A percentile compares a stretch with the other conserved stretches of the same genome.
Evolutionary conservation across 768 basidiomycete genomes (phyloP).

Genomic region (Mycena filopes): DNA sequence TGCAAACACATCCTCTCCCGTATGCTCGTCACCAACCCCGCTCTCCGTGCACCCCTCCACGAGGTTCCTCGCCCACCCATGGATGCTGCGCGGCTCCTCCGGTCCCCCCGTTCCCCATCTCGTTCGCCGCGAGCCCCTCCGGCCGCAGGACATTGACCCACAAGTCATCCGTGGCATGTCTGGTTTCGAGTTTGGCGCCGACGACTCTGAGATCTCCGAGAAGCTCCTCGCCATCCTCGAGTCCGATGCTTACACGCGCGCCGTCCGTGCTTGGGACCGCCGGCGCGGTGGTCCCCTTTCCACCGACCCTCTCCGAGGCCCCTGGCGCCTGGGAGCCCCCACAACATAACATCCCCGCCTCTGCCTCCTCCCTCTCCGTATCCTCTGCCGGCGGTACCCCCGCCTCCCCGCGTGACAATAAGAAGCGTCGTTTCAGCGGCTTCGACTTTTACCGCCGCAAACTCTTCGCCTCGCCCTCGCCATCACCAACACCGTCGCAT

Average conservation of each 20-base stretch:
- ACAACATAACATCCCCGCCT: background rate
- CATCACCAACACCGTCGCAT: background rate
- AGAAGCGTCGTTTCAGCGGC: constrained; percentile 77
- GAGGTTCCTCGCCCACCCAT: constrained; percentile 90
- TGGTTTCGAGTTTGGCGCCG: constrained; percentile 94
- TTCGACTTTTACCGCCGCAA: constrained; percentile 95
- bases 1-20: constrained; percentile 93
- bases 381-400: constrained; percentile 8
- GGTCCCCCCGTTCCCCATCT: constrained; percentile 87
- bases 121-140: constrained; percentile 88
- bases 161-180: constrained; percentile 91
- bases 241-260: constrained; percentile 79
- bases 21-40: constrained; percentile 97
- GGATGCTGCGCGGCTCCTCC: constrained; percentile 92
- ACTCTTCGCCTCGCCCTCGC: constrained; percentile 69
- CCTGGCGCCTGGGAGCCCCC: constrained; percentile 6
- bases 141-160: constrained; percentile 87
- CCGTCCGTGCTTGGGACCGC: constrained; percentile 84
- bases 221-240: constrained; percentile 80
- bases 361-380: constrained; percentile 7
- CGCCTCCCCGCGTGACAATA: constrained; percentile 14
- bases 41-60: constrained; percentile 78
- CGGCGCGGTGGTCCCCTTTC: constrained; percentile 49
- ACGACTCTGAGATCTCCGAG: constrained; percentile 80
- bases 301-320: background rate